Evolutionary conservation across 2,329 filamentous ascomycete genomes (phyloP), one percentile per base, ranked within the genome.

Genomic region (Rutstroemia sp.): DNA sequence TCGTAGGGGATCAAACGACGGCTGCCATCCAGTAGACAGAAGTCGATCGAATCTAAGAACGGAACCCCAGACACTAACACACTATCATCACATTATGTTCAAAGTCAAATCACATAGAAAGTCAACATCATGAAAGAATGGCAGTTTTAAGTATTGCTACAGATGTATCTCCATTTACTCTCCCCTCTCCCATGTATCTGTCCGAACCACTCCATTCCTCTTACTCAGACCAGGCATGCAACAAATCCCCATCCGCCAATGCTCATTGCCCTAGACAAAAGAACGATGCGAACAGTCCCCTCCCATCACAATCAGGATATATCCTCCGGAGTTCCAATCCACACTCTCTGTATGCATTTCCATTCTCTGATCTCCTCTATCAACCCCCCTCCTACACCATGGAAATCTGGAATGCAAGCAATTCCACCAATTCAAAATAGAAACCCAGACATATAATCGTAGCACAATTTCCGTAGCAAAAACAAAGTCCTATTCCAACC

Each of bases 391-490:
- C 27, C 10, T 30, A 30, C 27, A 30, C 9, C 8, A 30, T 30
- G 27, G 27, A 30, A 30, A 30, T 30, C 27, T 10, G 27, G 27
- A 30, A 30, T 30, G 27, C 27, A 10, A 30, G 27, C 27, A 30
- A 30, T 30, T 23, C 27, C 36, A 19, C 27, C 30, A 34, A 30
- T 36, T 12, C 10, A 38, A 40, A 49, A 16, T 19, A 34, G 23
- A 42, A 47, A 39, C 48, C 54, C 23, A 46, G 54, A 36, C 54
- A 52, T 56, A 47, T 56, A 51, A 56, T 56, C 54, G 21, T 56
- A 56, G 51, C 54, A 52, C 47, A 51, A 51, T 56, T 51, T 51
- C 38, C 38, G 44, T 55, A 34, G 12, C 36, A 38, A 42, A 54
- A 42, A 27, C 54, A 38, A 38, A 51, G 36, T 16, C 48, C 48